phyloP scores from a whole-genome alignment of 345 rosid genomes.

The Hibiscus syriacus region DNA sequence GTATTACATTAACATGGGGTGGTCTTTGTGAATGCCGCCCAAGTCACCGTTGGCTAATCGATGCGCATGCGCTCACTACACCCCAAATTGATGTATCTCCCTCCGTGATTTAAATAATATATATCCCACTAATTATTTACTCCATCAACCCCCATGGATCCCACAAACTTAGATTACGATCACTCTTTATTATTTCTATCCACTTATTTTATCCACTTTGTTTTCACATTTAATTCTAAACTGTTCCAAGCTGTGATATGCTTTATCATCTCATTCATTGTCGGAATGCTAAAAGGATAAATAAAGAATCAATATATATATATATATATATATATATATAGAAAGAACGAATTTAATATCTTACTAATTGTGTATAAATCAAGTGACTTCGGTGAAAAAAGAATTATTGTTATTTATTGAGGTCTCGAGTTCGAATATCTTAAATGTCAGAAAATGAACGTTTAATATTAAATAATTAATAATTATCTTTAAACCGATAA shows the following conservation, averaged over 20 bases:
- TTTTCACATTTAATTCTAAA: neutral
- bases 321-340: neutral
- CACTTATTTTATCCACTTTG: neutral
- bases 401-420: too few species aligned
- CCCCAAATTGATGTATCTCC: too few species aligned
- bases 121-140: neutral
- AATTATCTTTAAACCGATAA: too few species aligned
- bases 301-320: neutral
- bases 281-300: too few species aligned
- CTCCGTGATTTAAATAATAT: neutral
- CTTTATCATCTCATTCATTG: conserved; percentile 3
- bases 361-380: too few species aligned
- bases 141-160: neutral
- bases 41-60: neutral
- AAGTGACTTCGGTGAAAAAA: too few species aligned
- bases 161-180: neutral
- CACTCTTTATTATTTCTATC: neutral
- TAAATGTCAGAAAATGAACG: too few species aligned
- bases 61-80: neutral
- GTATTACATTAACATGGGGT: neutral
- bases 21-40: neutral
- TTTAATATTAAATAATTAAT: too few species aligned
- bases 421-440: too few species aligned
- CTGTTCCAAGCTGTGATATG: conserved; percentile 11
- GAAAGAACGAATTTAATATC: neutral